Base-by-base conservation (phyloP, 768 basidiomycete genomes). In the Leccinum variicolor region DNA sequence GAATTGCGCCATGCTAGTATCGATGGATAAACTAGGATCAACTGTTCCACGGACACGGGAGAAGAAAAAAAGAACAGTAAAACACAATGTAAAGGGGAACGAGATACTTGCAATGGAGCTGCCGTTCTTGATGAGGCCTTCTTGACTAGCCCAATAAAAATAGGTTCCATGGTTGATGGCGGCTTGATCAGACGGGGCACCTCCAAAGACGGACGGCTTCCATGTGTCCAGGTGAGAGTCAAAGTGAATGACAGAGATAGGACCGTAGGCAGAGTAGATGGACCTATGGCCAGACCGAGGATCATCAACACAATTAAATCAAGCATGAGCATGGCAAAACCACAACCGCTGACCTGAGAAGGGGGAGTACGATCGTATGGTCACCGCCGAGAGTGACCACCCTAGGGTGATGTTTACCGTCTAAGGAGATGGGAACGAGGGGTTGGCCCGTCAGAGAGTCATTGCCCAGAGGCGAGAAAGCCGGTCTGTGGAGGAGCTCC, bases 121-220 rank as follows among this genome's bases (percentile, higher is more conserved):
- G 61, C 87, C 88, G 58, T 90, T 88, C 64, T 78, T 79, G 61
- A 95, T 86, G 46, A 92, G 76, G 3, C 92, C 92, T 65, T 92
- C 90, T 63, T 87, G 82, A 58, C 84, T 85, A 0, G 93, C 93
- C 81, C 89, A 89, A 74, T 91, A 94, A 73, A 94, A 94, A 76
- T 93, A 94, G 3, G 90, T 92, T 13, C 92, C 92, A 58, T 94
- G 92, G 59, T 90, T 93, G 61, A 94, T 85, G 21, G 85, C 84
- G 0, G 87, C 88, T 56, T 86, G 85, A 1, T 79, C 77, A 26
- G 86, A 86, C 4, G 86, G 87, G 3, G 88, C 84, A 10, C 86
- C 87, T 23, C 89, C 89, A 65, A 89, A 89, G 10, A 88, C 84
- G 31, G 81, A 76, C 4, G 87, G 86, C 65, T 86, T 87, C 88